Evolutionary conservation across 1,284 basidiomycete genomes (phyloP).

Genomic region (Pulchroboletus neoregius): DNA sequence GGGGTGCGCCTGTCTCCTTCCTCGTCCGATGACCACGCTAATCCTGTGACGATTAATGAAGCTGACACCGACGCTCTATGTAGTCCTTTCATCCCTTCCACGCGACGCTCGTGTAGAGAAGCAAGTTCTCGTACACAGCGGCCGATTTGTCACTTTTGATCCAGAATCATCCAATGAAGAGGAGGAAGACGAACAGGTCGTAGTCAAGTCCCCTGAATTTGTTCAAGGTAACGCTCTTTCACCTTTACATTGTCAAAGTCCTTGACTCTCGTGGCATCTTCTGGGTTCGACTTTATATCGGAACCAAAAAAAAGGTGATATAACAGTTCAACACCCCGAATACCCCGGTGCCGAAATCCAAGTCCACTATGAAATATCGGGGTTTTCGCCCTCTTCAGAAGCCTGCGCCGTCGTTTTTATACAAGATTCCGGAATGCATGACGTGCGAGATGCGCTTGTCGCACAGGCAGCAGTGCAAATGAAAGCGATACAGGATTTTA

Average conservation of each 20-base stretch:
- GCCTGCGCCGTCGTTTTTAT: conserved; percentile 45
- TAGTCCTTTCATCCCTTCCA: conserved; percentile 70
- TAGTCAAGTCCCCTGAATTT: conserved; percentile 37
- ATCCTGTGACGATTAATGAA: conserved; percentile 8
- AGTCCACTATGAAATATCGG: conserved; percentile 47
- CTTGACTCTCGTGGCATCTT: neutral
- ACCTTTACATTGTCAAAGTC: neutral
- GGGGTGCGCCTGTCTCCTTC: conserved; percentile 18
- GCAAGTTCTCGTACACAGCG: conserved; percentile 66
- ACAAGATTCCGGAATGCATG: conserved; percentile 27
- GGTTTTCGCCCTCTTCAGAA: conserved; percentile 38
- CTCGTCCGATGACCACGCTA: neutral
- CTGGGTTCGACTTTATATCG: neutral
- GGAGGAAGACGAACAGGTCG: conserved; percentile 38
- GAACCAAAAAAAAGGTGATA: conserved; percentile 19
- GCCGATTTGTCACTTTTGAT: conserved; percentile 44
- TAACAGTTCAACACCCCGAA: conserved; percentile 8
- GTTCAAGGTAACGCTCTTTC: conserved; percentile 37
- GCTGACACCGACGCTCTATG: conserved; percentile 55
- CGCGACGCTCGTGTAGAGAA: conserved; percentile 73
- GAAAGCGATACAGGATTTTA: conserved; percentile 17
- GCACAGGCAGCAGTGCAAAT: conserved; percentile 25
- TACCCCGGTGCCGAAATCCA: conserved; percentile 18
- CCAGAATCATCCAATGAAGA: conserved; percentile 24
- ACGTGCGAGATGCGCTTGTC: conserved; percentile 7